These are phyloP conservation scores for Podospora conica DNA, from an alignment of 495 filamentous ascomycete species.

Conservation along the genomic window DNA sequence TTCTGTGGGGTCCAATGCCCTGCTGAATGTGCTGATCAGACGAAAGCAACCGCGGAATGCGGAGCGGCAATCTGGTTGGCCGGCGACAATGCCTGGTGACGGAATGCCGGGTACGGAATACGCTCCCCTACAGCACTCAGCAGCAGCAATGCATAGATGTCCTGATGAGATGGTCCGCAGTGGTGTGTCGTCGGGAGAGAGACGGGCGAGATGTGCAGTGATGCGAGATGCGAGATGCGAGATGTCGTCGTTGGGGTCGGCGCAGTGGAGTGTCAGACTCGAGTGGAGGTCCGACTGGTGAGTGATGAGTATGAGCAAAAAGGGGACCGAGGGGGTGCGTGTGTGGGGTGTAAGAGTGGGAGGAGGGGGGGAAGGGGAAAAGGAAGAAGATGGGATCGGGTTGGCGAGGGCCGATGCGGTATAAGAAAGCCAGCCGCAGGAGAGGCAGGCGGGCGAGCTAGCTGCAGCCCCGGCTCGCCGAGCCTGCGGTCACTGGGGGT, in stretches of 20 bases:
- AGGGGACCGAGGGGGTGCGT: not conserved
- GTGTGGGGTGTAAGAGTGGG: slow-evolving; percentile 10
- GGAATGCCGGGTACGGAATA: not conserved
- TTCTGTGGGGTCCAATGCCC: slow-evolving; percentile 14
- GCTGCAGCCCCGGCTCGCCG: not conserved
- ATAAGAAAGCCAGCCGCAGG: slow-evolving; percentile 8
- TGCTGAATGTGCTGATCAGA: slow-evolving; percentile 23
- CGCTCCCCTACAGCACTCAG: not conserved
- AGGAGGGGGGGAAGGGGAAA: slow-evolving; percentile 3
- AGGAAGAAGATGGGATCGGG: slow-evolving; percentile 7
- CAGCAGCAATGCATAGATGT: not conserved
- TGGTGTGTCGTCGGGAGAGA: not conserved
- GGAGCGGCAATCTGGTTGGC: slow-evolving; percentile 14
- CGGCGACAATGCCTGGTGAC: not conserved
- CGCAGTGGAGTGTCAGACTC: slow-evolving; percentile 5
- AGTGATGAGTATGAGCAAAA: not conserved
- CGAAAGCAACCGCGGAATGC: slow-evolving; percentile 18
- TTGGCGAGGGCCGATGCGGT: slow-evolving; percentile 13
- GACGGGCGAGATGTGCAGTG: not conserved
- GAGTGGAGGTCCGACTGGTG: not conserved
- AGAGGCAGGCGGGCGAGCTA: slow-evolving; percentile 8
- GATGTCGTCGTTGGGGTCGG: not conserved
- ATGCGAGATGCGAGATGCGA: not conserved
- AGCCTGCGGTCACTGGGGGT: not conserved
- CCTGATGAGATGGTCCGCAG: too few relatives aligned